Conservation (phyloP, 345 rosid genomes). For the Camelina neglecta region DNA sequence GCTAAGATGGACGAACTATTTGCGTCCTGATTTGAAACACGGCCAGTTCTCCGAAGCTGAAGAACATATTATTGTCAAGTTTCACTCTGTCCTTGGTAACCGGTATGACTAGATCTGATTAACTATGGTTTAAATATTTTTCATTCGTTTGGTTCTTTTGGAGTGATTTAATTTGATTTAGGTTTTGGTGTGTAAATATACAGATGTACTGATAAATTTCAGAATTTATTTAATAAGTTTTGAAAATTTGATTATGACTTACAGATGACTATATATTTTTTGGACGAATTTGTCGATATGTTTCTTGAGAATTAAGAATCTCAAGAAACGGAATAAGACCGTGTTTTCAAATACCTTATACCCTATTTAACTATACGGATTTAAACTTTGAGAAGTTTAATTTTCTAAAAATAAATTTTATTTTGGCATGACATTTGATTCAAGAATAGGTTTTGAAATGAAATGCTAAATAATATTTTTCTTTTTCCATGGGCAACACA, state of each 20-base stretch:
- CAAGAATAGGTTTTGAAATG: not conserved
- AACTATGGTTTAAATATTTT: not conserved
- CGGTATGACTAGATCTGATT: conserved; percentile 47
- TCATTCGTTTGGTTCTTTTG: not conserved
- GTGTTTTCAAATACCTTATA: not conserved
- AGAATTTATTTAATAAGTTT: not conserved
- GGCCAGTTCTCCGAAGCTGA: conserved; percentile 76
- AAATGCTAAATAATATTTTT: not conserved
- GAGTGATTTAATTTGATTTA: not conserved
- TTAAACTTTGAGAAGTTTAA: not conserved
- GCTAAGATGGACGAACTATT: conserved; percentile 88
- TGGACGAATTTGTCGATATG: not conserved
- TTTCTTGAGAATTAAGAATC: not conserved
- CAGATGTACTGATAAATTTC: not conserved
- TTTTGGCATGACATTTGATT: not conserved
- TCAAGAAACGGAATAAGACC: conserved; percentile 16
- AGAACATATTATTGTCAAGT: conserved; percentile 84
- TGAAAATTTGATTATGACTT: not conserved
- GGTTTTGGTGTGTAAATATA: not conserved
- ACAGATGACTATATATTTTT: not conserved
- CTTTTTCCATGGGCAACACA: not conserved
- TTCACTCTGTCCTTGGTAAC: conserved; percentile 93
- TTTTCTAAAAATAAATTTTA: not conserved
- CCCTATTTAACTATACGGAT: not conserved
- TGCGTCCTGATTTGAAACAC: conserved; percentile 87